phyloP scores from a whole-genome alignment of 306 rosid genomes.

The Vigna trinervia region DNA sequence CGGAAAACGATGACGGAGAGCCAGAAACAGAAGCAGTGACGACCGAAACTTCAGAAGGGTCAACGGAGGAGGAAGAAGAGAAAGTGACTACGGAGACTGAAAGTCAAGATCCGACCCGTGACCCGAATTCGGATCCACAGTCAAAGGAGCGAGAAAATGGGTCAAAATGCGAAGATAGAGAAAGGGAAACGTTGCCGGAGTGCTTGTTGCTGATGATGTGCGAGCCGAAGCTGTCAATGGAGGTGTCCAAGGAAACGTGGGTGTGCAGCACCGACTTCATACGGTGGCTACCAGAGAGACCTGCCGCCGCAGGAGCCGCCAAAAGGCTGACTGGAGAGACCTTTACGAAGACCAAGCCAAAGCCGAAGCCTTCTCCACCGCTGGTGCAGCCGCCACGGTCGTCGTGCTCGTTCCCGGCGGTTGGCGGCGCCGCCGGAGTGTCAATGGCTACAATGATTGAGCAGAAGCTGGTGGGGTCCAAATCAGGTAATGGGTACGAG shows the following conservation, averaged over 20 bases:
- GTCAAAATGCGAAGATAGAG: conserved; percentile 50
- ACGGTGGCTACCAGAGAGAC: conserved; percentile 76
- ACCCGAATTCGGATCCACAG: conserved; percentile 1
- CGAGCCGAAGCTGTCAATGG: conserved; percentile 98
- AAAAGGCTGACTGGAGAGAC: conserved; percentile 49
- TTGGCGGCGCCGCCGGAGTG: conserved; percentile 41
- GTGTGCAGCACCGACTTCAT: conserved; percentile 86
- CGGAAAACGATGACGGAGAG: conserved; percentile 35
- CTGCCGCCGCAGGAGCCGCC: conserved; percentile 41
- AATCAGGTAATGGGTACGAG: conserved; percentile 63
- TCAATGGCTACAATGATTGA: conserved; percentile 81
- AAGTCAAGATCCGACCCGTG: conserved; percentile 41
- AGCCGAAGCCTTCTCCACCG: conserved; percentile 32
- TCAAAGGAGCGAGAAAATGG: conserved; percentile 35
- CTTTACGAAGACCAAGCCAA: not conserved
- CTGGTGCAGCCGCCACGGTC: conserved; percentile 78
- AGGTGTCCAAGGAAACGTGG: conserved; percentile 96
- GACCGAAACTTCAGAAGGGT: conserved; percentile 33
- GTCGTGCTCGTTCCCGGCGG: conserved; percentile 74
- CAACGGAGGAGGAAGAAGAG: conserved; percentile 45
- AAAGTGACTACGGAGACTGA: conserved; percentile 26
- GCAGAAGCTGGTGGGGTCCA: conserved; percentile 73
- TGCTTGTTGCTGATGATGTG: conserved; percentile 95
- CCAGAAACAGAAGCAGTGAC: not conserved
- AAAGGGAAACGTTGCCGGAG: conserved; percentile 63